Evolutionary conservation across 306 rosid genomes (phyloP).

Genomic region (Vigna unguiculata): DNA sequence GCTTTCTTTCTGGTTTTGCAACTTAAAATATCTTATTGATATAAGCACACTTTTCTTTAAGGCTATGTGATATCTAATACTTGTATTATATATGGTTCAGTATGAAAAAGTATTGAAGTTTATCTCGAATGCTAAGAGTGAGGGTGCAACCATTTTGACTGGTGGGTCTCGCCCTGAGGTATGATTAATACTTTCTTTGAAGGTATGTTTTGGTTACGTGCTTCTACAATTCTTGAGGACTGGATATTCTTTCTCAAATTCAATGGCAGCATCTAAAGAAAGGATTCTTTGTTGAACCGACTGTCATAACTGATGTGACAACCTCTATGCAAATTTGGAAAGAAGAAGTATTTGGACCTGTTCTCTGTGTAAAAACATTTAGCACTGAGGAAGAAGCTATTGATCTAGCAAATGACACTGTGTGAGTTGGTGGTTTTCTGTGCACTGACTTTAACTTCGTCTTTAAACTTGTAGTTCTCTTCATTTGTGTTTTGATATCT

Average conservation of each 20-base stretch:
- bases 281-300: constrained; percentile 86
- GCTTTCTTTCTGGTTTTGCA: constrained; percentile 21
- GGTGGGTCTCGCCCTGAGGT: constrained; percentile 98
- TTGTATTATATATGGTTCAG: constrained; percentile 57
- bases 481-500: constrained; percentile 35
- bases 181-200: constrained; percentile 45
- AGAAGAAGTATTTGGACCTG: constrained; percentile 98
- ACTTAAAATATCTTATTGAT: constrained; percentile 13
- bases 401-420: constrained; percentile 83
- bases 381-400: constrained; percentile 92
- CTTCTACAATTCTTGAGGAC: constrained; percentile 23
- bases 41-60: constrained; percentile 16
- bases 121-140: constrained; percentile 81
- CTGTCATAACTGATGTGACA: constrained; percentile 78
- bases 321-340: constrained; percentile 97
- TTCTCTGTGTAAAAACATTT: constrained; percentile 91
- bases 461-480: background rate
- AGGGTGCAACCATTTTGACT: constrained; percentile 86
- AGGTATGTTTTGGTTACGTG: constrained; percentile 11
- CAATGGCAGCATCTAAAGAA: constrained; percentile 83
- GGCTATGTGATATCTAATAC: constrained; percentile 49
- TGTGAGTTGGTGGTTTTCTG: constrained; percentile 59
- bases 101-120: constrained; percentile 85
- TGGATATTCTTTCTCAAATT: constrained; percentile 28
- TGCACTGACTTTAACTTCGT: constrained; percentile 21